These are phyloP conservation scores for Simplicillium aogashimaense DNA, from an alignment of 2,329 filamentous ascomycete genomes.

Conservation along the genomic window DNA sequence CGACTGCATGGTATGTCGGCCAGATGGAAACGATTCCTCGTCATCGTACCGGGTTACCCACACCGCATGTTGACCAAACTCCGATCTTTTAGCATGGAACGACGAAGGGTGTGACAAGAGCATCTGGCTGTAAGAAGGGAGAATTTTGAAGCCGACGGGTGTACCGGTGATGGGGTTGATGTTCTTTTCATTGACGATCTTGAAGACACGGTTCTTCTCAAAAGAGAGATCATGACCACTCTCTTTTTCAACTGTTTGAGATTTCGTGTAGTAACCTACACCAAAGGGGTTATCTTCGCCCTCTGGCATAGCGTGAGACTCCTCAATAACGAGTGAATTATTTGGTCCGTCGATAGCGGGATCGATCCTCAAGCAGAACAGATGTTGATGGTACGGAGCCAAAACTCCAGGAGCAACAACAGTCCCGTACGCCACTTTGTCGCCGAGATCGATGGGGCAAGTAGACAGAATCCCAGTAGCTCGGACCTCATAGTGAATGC, in stretches of 20 bases:
- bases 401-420: constrained; percentile 51
- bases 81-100: constrained; percentile 27
- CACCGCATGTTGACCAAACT: constrained; percentile 31
- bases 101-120: constrained; percentile 28
- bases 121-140: constrained; percentile 34
- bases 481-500: constrained; percentile 22
- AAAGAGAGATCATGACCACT: constrained; percentile 39
- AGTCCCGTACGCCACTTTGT: constrained; percentile 43
- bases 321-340: constrained; percentile 39
- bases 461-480: constrained; percentile 34
- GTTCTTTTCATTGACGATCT: constrained; percentile 33
- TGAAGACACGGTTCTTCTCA: constrained; percentile 35
- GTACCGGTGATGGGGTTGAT: constrained; percentile 31
- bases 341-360: constrained; percentile 49
- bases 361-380: constrained; percentile 58
- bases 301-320: constrained; percentile 29
- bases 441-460: constrained; percentile 39
- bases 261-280: constrained; percentile 31
- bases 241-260: constrained; percentile 30
- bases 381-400: constrained; percentile 59
- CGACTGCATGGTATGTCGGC: constrained; percentile 38
- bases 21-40: constrained; percentile 30
- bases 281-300: constrained; percentile 40
- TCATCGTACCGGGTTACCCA: constrained; percentile 35
- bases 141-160: constrained; percentile 35